Evolutionary conservation across 805 yeast genomes (phyloP).

Genomic region (Diddensiella transvaalensis): DNA sequence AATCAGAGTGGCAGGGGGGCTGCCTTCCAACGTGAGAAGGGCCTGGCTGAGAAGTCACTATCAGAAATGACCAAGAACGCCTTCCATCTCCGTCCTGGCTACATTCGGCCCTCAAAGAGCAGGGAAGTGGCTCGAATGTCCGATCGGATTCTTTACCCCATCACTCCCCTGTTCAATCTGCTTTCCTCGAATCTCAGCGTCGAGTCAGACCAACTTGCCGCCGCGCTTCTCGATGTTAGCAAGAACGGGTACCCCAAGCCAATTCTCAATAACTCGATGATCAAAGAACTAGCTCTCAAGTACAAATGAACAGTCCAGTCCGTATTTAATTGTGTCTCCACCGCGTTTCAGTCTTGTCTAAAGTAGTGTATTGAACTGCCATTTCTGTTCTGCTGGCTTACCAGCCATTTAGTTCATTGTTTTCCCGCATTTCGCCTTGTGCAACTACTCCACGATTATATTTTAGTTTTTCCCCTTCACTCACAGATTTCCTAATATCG

Average conservation of each 20-base stretch:
- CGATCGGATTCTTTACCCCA: not conserved
- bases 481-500: no score
- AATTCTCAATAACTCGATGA: not conserved
- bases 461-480: no score
- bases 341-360: no score
- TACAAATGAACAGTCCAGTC: no score
- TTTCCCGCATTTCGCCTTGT: no score
- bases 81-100: conserved; percentile 11
- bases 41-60: conserved; percentile 8
- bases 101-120: conserved; percentile 5
- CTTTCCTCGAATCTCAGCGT: not conserved
- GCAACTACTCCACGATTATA: no score
- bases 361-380: no score
- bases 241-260: not conserved
- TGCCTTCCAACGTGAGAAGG: conserved; percentile 7
- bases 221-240: not conserved
- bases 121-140: not conserved
- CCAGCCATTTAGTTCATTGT: no score
- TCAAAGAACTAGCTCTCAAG: not conserved
- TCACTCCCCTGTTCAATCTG: not conserved
- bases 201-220: not conserved
- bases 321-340: no score
- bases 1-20: conserved; percentile 7
- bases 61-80: conserved; percentile 2
- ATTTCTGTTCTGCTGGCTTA: no score